Percentiles rank a stretch among this genome's conserved stretches.
Evolutionary conservation across 1,284 basidiomycete genomes (phyloP).

Genomic region (Meira nashicola): DNA sequence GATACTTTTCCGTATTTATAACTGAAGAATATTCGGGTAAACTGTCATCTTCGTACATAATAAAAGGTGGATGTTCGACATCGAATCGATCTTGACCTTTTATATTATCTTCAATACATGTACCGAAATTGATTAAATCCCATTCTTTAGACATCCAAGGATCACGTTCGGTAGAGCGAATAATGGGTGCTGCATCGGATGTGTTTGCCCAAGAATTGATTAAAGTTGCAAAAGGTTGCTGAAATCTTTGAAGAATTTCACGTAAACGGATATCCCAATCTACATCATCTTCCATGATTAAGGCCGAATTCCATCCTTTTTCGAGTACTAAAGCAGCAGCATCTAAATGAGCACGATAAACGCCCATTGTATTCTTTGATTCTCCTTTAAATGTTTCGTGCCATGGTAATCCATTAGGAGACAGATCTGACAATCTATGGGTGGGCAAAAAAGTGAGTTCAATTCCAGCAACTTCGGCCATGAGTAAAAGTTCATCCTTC

Average conservation of each 20-base stretch:
- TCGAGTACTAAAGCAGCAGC: not conserved
- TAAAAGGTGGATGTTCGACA: not conserved
- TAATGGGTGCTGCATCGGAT: no score
- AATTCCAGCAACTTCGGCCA: not conserved
- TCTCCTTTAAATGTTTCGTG: not conserved
- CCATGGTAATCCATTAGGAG: not conserved
- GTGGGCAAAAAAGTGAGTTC: not conserved
- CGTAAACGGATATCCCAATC: constrained; percentile 2
- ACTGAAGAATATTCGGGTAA: not conserved
- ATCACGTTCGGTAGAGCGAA: no score
- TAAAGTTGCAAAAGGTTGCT: no score
- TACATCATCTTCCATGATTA: not conserved
- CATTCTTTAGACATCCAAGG: no score
- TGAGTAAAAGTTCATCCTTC: not conserved
- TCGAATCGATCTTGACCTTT: not conserved
- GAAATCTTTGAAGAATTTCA: no score
- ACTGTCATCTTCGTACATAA: not conserved
- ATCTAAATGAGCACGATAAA: not conserved
- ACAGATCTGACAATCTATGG: not conserved
- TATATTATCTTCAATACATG: not conserved
- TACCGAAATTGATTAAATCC: not conserved
- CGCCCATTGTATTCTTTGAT: not conserved
- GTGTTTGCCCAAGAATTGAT: no score
- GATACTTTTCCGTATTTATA: no score
- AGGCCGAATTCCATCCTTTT: not conserved